Base-by-base conservation (phyloP, 1,284 basidiomycete genomes). In the Heterobasidion occidentale region DNA sequence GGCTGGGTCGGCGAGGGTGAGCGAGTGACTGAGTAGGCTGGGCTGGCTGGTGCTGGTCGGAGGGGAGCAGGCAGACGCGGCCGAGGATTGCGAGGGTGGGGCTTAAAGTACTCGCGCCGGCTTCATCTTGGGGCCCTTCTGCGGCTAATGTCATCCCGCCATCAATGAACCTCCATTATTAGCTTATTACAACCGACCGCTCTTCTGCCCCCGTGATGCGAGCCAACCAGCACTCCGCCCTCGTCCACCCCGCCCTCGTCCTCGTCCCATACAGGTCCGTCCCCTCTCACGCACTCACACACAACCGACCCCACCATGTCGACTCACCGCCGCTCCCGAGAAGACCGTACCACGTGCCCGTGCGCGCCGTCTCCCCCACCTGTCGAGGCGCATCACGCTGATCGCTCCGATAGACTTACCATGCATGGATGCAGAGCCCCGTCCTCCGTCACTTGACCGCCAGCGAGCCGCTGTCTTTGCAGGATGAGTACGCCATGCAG, bases 401-500 rank as follows among this genome's bases (percentile, higher is more conserved):
- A 45, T 45, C 42, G 14, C 12, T 45, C 42, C 42, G 42, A 46
- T 60, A 94, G 91, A 88, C 72, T 65, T 98, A 98, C 65, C 87
- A 97, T 68, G 77, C 81, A 64, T 98, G 95, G 95, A 97, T 98
- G 95, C 76, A 81, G 51, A 81, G 84, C 67, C 79, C 82, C 14
- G 82, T 84, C 60, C 74, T 98, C 52, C 80, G 87, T 52, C 79
- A 84, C 60, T 76, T 88, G 36, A 98, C 94, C 0, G 94, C 94
- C 1, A 94, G 90, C 56, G 94, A 97, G 65, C 86, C 87, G 7
- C 76, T 98, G 44, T 82, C 79, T 0, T 72, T 94, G 9, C 86
- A 90, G 54, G 84, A 96, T 66, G 96, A 98, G 66, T 88, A 88
- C 61, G 88, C 88, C 19, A 98, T 98, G 94, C 94, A 98, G 70